phyloP scores from a whole-genome alignment of 352 stramenopile genomes.

The Plasmopara halstedii region DNA sequence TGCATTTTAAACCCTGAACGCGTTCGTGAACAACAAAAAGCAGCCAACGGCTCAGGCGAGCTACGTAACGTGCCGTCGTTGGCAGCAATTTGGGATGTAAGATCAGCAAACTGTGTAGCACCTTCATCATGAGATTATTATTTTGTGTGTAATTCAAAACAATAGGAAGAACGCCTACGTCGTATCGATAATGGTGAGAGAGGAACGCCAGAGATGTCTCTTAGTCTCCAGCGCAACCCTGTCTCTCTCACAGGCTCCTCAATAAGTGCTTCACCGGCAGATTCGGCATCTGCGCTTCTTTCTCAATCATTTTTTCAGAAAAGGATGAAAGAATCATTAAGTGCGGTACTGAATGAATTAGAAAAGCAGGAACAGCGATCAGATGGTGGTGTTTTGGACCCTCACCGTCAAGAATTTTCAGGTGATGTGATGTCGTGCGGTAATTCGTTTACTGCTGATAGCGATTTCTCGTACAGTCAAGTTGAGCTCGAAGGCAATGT shows the following conservation, averaged over 20 bases:
- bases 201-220: conserved; percentile 38
- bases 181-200: conserved; percentile 42
- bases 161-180: conserved; percentile 60
- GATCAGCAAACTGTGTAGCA: neutral
- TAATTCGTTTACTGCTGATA: conserved; percentile 39
- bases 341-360: conserved; percentile 45
- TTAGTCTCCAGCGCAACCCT: conserved; percentile 43
- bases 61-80: conserved; percentile 68
- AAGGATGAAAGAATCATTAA: conserved; percentile 65
- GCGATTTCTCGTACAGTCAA: conserved; percentile 51
- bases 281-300: conserved; percentile 42
- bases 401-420: conserved; percentile 5
- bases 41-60: conserved; percentile 29
- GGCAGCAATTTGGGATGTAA: conserved; percentile 74
- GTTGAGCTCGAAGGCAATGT: conserved; percentile 6
- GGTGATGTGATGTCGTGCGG: conserved; percentile 26
- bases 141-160: conserved; percentile 1
- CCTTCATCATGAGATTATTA: too few relatives aligned
- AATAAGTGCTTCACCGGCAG: conserved; percentile 23
- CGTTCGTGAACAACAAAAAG: conserved; percentile 38
- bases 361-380: conserved; percentile 12
- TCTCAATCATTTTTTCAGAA: conserved; percentile 79
- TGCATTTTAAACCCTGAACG: conserved; percentile 60
- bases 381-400: neutral
- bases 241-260: conserved; percentile 4